Evolutionary conservation across 257 asterid species (phyloP), one percentile per base, ranked within the genome.

Genomic region (Ophiorrhiza pumila): DNA sequence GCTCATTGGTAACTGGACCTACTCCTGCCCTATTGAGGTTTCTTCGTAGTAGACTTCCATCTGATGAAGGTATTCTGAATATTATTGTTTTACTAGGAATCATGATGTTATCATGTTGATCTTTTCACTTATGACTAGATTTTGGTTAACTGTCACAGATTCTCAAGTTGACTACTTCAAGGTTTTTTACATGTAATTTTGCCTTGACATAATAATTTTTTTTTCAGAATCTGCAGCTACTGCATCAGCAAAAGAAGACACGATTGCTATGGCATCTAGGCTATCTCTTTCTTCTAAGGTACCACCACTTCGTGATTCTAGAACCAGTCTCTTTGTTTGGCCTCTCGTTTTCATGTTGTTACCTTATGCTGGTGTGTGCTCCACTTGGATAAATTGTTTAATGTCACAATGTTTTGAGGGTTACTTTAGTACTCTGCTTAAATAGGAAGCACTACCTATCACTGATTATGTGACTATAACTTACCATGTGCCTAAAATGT

Each of bases 1-100:
- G 99, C 87, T 88, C 98, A 72, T 81, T 94, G 85, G 93, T 91
- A 60, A 75, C 85, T 69, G 99, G 99, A 77, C 96, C 99, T 57
- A 90, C 99, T 62, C 81, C 90, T 68, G 90, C 96, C 81, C 77
- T 91, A 75, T 69, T 94, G 82, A 94, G 74, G 91, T 82, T 76
- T 81, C 98, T 94, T 74, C 91, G 85, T 76, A 91, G 99, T 80
- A 83, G 96, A 79, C 95, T 94, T 77, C 98, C 98, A 53, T 62
- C 85, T 41, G 88, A 85, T 83, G 99, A 91, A 94, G 99, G 99
- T 91, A 80, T 42, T 71, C 11, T 69, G 45, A 27, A 43, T 66
- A 32, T 53, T 43, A 46, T 23, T 60, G 56, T 34, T 76, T 78
- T 46, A 59, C 59, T 74, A n/a, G 56, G 50, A 76, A 58, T 72